A percentile compares a stretch with the other conserved stretches of the same genome.
phyloP scores from a whole-genome alignment of 2,329 filamentous ascomycete genomes.

The Fusarium chuoi region DNA sequence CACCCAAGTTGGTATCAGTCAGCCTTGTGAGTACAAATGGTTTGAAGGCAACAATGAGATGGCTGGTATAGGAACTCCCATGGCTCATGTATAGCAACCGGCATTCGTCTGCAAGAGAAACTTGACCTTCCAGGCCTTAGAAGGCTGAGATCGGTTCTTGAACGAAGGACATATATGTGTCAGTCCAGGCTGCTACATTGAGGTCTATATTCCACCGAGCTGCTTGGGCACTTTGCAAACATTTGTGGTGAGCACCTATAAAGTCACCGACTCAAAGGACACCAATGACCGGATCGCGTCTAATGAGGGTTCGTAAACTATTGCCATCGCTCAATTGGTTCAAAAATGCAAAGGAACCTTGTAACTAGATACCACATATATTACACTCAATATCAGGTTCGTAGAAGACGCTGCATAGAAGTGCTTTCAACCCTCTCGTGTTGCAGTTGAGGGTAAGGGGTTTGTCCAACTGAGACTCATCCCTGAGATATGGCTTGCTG shows the following conservation, averaged over 20 bases:
- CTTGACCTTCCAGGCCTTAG: not conserved
- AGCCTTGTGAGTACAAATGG: not conserved
- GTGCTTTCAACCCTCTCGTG: not conserved
- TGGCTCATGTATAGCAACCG: not conserved
- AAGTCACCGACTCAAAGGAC: not conserved
- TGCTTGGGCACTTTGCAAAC: not conserved
- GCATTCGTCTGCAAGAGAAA: not conserved
- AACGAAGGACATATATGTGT: not conserved
- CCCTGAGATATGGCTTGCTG: not conserved
- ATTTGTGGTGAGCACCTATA: not conserved
- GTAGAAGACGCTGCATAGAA: not conserved
- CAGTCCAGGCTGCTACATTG: not conserved
- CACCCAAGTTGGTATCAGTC: not conserved
- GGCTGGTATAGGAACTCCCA: not conserved
- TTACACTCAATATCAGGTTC: not conserved
- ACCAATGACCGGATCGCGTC: not conserved
- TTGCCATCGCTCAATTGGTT: not conserved
- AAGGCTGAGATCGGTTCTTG: not conserved
- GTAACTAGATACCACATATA: not conserved
- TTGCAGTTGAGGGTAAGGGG: not conserved
- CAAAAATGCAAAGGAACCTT: not conserved
- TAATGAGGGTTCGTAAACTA: not conserved
- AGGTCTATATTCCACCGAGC: not conserved
- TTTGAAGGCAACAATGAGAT: not conserved
- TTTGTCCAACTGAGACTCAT: not conserved